Evolutionary conservation across 495 filamentous ascomycete genomes (phyloP).

Genomic region (Penicillium samsonianum): DNA sequence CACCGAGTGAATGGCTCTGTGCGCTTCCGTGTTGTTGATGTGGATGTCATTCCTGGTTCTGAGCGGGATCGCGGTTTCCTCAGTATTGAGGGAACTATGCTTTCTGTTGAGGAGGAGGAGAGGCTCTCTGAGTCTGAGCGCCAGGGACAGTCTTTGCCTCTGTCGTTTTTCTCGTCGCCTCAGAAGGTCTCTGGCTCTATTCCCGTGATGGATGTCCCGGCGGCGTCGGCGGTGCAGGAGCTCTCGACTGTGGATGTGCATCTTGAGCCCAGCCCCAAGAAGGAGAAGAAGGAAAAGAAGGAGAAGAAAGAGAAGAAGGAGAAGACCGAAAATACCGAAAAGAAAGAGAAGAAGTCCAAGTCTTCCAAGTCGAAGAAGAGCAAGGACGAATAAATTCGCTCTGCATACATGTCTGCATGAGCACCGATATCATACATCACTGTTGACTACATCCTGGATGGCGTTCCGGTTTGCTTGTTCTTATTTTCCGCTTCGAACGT

Average conservation of each 20-base stretch:
- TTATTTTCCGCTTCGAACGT: conserved; percentile 23
- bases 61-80: conserved; percentile 62
- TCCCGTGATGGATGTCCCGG: conserved; percentile 23
- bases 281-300: conserved; percentile 22
- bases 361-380: conserved; percentile 24
- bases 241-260: conserved; percentile 24
- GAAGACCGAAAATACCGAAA: conserved; percentile 17
- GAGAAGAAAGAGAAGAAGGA: conserved; percentile 30
- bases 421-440: conserved; percentile 14
- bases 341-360: conserved; percentile 25
- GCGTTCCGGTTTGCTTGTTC: conserved; percentile 30
- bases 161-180: conserved; percentile 18
- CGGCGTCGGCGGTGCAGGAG: conserved; percentile 16
- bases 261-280: conserved; percentile 17
- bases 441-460: conserved; percentile 23
- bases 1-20: conserved; percentile 61
- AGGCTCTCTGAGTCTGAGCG: conserved; percentile 41
- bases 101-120: conserved; percentile 50
- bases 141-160: conserved; percentile 30
- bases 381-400: conserved; percentile 24
- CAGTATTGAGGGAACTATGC: conserved; percentile 70
- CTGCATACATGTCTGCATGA: conserved; percentile 8
- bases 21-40: conserved; percentile 61
- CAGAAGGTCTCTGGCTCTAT: conserved; percentile 20
- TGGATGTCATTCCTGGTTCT: conserved; percentile 59